Base-by-base conservation (phyloP, 441 rosid species). In the Erodium texanum region DNA sequence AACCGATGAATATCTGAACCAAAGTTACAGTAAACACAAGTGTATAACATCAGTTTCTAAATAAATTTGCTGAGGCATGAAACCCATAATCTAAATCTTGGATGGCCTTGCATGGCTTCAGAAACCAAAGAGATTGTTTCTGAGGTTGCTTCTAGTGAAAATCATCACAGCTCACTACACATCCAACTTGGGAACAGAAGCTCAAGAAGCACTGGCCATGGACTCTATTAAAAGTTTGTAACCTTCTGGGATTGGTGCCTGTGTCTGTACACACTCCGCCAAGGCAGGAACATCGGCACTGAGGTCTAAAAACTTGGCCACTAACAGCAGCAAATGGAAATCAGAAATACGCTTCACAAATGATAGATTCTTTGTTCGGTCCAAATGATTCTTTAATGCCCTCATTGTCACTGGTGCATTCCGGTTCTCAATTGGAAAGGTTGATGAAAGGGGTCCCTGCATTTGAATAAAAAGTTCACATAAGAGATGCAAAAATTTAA, bases 371-470 rank as follows among this genome's bases (percentile, higher is more conserved):
- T 74, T 89, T 29, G 83, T 72, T 8, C 89, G 79, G 73, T 89
- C 97, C 71, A 94, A 73, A 75, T 92, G 98, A 29, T 34, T 87
- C 85, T 82, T 89, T 76, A 92, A 69, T 2, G 96, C 87, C 81
- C 78, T 79, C 84, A 78, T 73, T 24, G 94, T 83, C 58, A 74
- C 83, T 15, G 74, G 78, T 52, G 38, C 66, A 66, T 56, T 76
- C 68, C 96, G 78, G 76, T 94, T 94, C 96, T 94, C 99, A 29
- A 91, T 75, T 1, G 97, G 97, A 69, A 91, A 94, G 62, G 85
- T 71, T 61, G 93, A 75, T 7, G 96, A 82, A 71, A 94, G 85
- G 19, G 90, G 83, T 20, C 96, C 99, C 96, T 94, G 86, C 67
- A 72, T 29, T 62, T n/a, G n/a, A n/a, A n/a, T n/a, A n/a, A 27